Evolutionary conservation across 164 flowering plant species (phyloP).

Genomic region (Echeveria elegans): DNA sequence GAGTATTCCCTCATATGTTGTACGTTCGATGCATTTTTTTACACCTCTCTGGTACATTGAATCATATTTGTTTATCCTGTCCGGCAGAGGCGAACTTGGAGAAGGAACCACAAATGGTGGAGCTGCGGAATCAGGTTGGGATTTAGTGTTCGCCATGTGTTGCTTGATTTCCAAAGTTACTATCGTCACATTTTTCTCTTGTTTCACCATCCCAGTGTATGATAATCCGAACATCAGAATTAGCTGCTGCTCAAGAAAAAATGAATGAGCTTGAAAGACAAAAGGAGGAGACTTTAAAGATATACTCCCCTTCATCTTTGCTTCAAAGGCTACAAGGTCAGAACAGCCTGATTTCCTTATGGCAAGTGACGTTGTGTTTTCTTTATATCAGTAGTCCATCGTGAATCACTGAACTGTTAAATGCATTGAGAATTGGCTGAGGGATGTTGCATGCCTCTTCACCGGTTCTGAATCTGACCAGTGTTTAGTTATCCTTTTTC

Average conservation of each 20-base stretch:
- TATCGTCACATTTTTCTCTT: not conserved
- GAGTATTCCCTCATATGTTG: slow-evolving; percentile 23
- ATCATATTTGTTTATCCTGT: not conserved
- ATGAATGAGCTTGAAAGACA: slow-evolving; percentile 59
- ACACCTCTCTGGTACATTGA: not conserved
- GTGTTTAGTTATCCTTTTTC: too few relatives aligned
- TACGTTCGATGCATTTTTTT: not conserved
- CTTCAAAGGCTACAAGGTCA: slow-evolving; percentile 69
- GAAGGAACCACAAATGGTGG: slow-evolving; percentile 73
- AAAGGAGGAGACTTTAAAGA: slow-evolving; percentile 57
- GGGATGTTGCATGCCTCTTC: too few relatives aligned
- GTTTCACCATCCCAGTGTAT: slow-evolving; percentile 47
- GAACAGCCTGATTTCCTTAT: not conserved
- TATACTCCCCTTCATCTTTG: slow-evolving; percentile 55
- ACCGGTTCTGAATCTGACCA: too few relatives aligned
- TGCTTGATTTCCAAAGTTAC: slow-evolving; percentile 1
- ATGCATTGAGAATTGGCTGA: too few relatives aligned
- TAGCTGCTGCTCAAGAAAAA: slow-evolving; percentile 87
- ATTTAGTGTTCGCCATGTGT: not conserved
- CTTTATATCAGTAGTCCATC: too few relatives aligned
- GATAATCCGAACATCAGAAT: slow-evolving; percentile 84
- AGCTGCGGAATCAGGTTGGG: slow-evolving; percentile 75
- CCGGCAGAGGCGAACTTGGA: slow-evolving; percentile 78
- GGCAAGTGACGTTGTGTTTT: too few relatives aligned
- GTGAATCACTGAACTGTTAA: too few relatives aligned